A percentile compares a stretch with the other conserved stretches of the same genome.
Evolutionary conservation across 179 eudicot species (phyloP).

Genomic region (Drosera spatulata): DNA sequence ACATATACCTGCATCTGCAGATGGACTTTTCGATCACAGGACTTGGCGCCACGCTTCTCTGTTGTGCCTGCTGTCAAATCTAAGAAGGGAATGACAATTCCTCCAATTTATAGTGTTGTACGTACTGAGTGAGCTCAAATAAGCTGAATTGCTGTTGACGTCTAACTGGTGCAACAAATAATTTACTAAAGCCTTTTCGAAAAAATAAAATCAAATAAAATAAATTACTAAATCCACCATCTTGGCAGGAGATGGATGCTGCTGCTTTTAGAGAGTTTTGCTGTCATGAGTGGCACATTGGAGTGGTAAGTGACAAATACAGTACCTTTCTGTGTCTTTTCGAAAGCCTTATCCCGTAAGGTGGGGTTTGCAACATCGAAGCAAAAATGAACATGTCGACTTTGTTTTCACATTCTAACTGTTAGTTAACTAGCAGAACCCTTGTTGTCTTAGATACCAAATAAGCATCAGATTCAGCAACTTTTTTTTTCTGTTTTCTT

Average conservation of each 20-base stretch:
- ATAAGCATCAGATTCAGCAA: neutral
- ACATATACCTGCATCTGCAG: constrained; percentile 19
- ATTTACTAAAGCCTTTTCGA: too few species aligned
- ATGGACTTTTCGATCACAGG: constrained; percentile 88
- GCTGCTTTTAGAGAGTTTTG: constrained; percentile 56
- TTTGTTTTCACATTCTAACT: neutral
- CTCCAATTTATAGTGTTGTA: constrained; percentile 87
- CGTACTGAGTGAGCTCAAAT: constrained; percentile 13
- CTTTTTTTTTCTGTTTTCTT: neutral
- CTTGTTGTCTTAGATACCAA: neutral
- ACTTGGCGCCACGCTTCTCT: constrained; percentile 72
- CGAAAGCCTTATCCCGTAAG: too few species aligned
- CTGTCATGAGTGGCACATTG: constrained; percentile 76
- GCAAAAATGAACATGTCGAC: neutral
- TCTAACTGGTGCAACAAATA: too few species aligned
- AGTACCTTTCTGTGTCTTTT: too few species aligned
- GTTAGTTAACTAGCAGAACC: too few species aligned
- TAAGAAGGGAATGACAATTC: constrained; percentile 33
- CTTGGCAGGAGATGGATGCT: constrained; percentile 81
- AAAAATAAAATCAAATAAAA: too few species aligned
- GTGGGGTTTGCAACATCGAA: too few species aligned
- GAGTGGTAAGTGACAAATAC: constrained; percentile 44
- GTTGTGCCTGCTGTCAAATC: constrained; percentile 68
- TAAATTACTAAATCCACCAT: neutral
- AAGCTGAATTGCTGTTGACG: too few species aligned